Base-by-base conservation (phyloP, 768 basidiomycete species). In the Sutorius australiensis region DNA sequence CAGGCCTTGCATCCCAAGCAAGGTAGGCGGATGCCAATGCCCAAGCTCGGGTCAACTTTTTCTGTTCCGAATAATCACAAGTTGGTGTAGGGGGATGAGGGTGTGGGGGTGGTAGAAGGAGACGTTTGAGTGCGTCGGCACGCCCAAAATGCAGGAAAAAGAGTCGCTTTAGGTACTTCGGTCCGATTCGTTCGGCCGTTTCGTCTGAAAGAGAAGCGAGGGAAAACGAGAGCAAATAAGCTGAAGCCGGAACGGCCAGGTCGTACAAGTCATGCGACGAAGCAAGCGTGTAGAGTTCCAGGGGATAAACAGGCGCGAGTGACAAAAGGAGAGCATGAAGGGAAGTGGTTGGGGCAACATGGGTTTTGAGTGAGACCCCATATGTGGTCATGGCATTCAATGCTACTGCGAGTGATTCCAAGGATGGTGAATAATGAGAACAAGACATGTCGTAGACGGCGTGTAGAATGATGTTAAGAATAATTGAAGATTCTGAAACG, bases 131-230 rank as follows among this genome's bases (percentile, higher is more conserved):
- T 10, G 89, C 89, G 54, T 92, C 91, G 3, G 82, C 75, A 28
- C 90, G 85, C 10, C 90, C 89, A 61, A 90, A 84, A 61, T 92
- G 91, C 24, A 92, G 73, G 66, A 89, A 91, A 68, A 92, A 90
- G 28, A 92, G 76, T 31, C 86, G 82, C 61, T 89, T 90, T 56
- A 92, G 73, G 62, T 92, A 92, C 19, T 82, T 70, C 3, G 90
- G 79, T 8, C 89, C 89, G 47, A 92, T 91, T 39, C 74, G 76
- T 43, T 77, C 73, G 5, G 82, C 86, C 69, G 83, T 77, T 43
- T 84, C 83, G 64, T 93, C 91, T 3, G 85, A 82, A 42, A 93
- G 69, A 0, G 79, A 72, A 5, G 84, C 74, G 5, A 92, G 80
- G 5, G 83, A 76, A 63, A 84, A 86, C 2, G 85, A 83, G 47